These are phyloP conservation scores for Coniosporium apollinis DNA, from an alignment of 495 filamentous ascomycete species.

Conservation along the genomic window DNA sequence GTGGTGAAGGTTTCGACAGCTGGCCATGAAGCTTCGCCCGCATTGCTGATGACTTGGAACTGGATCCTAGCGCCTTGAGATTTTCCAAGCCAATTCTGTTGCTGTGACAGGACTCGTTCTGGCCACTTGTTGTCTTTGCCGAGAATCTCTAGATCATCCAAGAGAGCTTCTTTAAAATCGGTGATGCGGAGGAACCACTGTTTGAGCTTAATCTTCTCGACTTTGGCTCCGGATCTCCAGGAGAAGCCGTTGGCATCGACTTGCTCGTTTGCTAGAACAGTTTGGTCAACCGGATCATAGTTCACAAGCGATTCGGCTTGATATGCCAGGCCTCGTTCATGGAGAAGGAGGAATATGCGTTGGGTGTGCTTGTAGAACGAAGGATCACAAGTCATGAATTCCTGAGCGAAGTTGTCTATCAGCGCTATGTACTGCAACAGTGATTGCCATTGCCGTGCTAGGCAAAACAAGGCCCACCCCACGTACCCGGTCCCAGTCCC, in stretches of 20 bases:
- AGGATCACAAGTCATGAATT: slow-evolving; percentile 68
- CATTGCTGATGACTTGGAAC: slow-evolving; percentile 36
- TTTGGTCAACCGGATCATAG: slow-evolving; percentile 79
- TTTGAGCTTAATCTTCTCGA: slow-evolving; percentile 61
- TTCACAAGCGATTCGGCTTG: slow-evolving; percentile 69
- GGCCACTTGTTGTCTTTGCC: slow-evolving; percentile 52
- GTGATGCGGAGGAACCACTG: slow-evolving; percentile 89
- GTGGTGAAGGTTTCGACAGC: slow-evolving; percentile 68
- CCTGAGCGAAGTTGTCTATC: slow-evolving; percentile 32
- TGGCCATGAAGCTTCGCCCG: slow-evolving; percentile 2
- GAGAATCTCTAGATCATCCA: slow-evolving; percentile 54
- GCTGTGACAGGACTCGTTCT: slow-evolving; percentile 65
- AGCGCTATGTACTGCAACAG: slow-evolving; percentile 3
- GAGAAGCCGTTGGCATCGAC: slow-evolving; percentile 70
- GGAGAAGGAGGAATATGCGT: slow-evolving; percentile 59
- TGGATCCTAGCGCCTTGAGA: slow-evolving; percentile 54
- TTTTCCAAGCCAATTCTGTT: slow-evolving; percentile 77
- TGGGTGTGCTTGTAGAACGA: slow-evolving; percentile 82
- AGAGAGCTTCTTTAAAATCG: slow-evolving; percentile 52
- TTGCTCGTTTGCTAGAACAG: slow-evolving; percentile 82
- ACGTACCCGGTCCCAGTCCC: slow-evolving; percentile 69
- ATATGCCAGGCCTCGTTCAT: slow-evolving; percentile 57
- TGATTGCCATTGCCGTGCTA: neutral
- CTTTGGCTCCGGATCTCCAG: slow-evolving; percentile 76
- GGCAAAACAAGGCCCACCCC: neutral